Evolutionary conservation across 2,329 filamentous ascomycete genomes (phyloP), one percentile per base, ranked within the genome.

Genomic region (Xylariaceae sp.): DNA sequence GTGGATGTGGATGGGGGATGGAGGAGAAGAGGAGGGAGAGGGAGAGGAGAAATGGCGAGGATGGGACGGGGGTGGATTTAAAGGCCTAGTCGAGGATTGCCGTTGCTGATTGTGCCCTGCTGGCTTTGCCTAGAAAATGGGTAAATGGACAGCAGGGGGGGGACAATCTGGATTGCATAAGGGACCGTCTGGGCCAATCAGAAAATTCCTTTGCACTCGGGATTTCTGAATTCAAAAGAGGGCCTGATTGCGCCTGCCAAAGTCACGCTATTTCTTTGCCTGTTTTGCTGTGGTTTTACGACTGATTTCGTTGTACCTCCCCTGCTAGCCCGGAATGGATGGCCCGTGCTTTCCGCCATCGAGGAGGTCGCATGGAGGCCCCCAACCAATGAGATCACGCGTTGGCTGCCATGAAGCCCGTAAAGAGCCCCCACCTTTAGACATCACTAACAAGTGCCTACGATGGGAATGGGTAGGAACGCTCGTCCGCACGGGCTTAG

Each of bases 41-140:
- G 61, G 58, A 58, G 45, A 51, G 45, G 10, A 30, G 23, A 30
- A 30, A 30, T 30, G 18, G 42, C 49, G 49, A 18, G 37, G 56
- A 56, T 57, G 57, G 56, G 62, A 55, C 48, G 42, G 47, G 37
- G 50, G 47, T 23, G 15, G 53, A 57, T 62, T 61, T 58, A 61
- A 64, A 72, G 67, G 62, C 65, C 62, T 66, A 49, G 51, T 59
- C 60, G 66, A 68, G 65, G 23, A 13, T 34, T 64, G 65, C 63
- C 66, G 62, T 66, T 69, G 69, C 68, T 71, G 71, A 69, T 70
- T 70, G 65, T 57, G 63, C 57, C 59, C 66, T 59, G 59, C 13
- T 45, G 13, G 8, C 11, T 45, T 45, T 45, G 42, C 57, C 55
- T 54, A 60, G 59, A 61, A 52, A 61, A 65, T 64, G 59, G 64